Evolutionary conservation across 202 grass and related monocot species (phyloP).

Genomic region (Zoysia matrella): DNA sequence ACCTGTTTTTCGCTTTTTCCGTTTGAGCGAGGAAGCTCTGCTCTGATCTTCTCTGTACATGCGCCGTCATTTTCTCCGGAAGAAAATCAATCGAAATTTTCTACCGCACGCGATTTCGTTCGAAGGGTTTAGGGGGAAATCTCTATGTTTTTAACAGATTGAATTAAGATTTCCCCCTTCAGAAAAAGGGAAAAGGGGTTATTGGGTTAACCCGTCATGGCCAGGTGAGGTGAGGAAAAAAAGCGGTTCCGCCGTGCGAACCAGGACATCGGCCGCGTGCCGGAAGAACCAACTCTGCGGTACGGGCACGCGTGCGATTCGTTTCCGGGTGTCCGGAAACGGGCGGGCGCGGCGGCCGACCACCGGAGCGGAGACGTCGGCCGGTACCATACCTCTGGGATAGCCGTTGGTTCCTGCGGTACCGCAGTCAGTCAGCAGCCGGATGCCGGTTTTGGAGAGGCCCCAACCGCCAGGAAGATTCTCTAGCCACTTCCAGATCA

Average conservation of each 20-base stretch:
- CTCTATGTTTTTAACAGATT: too few species aligned
- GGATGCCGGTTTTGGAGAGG: slow-evolving; percentile 7
- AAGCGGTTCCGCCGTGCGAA: background rate
- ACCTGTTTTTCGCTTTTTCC: too few species aligned
- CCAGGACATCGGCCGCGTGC: background rate
- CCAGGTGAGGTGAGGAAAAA: background rate
- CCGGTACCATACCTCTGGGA: too few species aligned
- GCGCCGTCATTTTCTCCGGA: too few species aligned
- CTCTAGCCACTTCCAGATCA: background rate
- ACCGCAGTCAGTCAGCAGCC: background rate
- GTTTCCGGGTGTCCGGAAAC: background rate
- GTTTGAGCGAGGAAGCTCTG: too few species aligned
- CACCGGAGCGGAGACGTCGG: background rate
- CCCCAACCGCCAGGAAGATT: slow-evolving; percentile 6
- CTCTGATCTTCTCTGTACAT: too few species aligned
- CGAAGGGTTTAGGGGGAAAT: too few species aligned
- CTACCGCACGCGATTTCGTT: too few species aligned
- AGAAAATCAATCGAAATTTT: too few species aligned
- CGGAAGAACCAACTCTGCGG: background rate
- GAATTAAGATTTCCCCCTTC: too few species aligned
- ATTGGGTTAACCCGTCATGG: background rate
- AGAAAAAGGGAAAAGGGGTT: background rate
- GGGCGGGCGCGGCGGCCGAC: background rate
- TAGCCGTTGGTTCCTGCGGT: background rate
- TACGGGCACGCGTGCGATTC: background rate